Base-by-base conservation (phyloP, 306 rosid species). In the Vicia sativa region DNA sequence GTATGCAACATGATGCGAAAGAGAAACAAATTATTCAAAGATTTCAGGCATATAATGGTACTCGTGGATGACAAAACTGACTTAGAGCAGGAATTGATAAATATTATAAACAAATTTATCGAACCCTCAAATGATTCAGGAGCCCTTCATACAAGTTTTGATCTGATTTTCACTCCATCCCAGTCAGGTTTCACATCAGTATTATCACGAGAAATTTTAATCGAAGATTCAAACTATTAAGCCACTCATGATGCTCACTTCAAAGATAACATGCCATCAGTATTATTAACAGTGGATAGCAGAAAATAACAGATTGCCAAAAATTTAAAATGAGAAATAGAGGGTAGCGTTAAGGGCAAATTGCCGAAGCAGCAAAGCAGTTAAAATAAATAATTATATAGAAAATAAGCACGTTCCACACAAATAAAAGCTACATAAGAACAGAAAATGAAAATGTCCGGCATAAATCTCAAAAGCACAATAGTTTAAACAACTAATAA, bases 21-120 rank as follows among this genome's bases (percentile, higher is more conserved):
- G 70, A 39, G 19, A 12, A 29, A 39, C 64, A 61, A 62, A 62
- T 62, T 63, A 25, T 49, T 42, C 23, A 29, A 48, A 38, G 21
- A 72, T 67, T 49, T 45, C 63, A 60, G 19, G 70, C 57, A 16
- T 50, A 62, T 11, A 39, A 61, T 9, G 42, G 29, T 41, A 35
- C 34, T 26, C 63, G 26, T 50, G 44, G 46, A 68, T 42, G 23
- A 34, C 13, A 48, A 49, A 11, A 45, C 62, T 9, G 31, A 57
- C 56, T 56, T 26, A 62, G 65, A 72, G 48, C 74, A 53, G 29
- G 41, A 44, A 35, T 71, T 73, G 41, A 64, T 4, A 54, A 59
- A 63, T 64, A n/a, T 38, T 11, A 4, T 55, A 65, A 39, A 54
- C 28, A 29, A 31, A 38, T 63, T 50, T 19, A 64, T 11, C 29